These are phyloP conservation scores for Penicillium glabrum DNA, from an alignment of 2,329 filamentous ascomycete species.

Conservation along the genomic window DNA sequence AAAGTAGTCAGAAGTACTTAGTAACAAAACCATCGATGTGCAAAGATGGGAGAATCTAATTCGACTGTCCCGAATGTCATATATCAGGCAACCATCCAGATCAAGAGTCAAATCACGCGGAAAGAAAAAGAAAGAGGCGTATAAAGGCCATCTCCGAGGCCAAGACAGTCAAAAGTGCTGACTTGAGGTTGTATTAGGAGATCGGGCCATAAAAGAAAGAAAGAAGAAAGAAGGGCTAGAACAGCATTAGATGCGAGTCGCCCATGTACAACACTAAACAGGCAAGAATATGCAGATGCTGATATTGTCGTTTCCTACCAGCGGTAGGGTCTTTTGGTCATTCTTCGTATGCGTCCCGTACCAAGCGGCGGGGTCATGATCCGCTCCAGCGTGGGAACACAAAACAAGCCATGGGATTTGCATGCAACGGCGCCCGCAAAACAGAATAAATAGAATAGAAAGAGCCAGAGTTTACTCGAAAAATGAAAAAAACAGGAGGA, in stretches of 20 bases:
- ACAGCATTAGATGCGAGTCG: constrained; percentile 32
- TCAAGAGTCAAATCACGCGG: constrained; percentile 12
- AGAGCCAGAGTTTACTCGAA: constrained; percentile 14
- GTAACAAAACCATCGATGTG: not conserved
- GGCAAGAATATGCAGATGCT: constrained; percentile 38
- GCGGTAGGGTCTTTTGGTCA: constrained; percentile 34
- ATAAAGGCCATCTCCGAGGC: constrained; percentile 8
- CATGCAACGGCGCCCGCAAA: constrained; percentile 25
- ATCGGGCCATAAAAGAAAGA: constrained; percentile 1
- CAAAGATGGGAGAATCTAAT: not conserved
- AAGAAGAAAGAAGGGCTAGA: constrained; percentile 16
- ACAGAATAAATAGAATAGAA: constrained; percentile 17
- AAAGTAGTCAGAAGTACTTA: not conserved
- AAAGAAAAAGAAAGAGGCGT: constrained; percentile 10
- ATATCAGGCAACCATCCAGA: constrained; percentile 1
- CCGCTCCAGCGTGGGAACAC: constrained; percentile 26
- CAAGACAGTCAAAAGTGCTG: constrained; percentile 9
- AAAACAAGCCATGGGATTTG: constrained; percentile 27
- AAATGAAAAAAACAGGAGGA: not conserved
- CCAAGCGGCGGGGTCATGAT: constrained; percentile 27
- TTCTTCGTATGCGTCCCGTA: constrained; percentile 37
- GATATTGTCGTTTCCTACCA: constrained; percentile 37
- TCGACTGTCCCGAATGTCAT: not conserved
- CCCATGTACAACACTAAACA: constrained; percentile 35
- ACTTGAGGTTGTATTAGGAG: constrained; percentile 7